phyloP scores from a whole-genome alignment of 2,329 filamentous ascomycete species.

The Lachnellula occidentalis region DNA sequence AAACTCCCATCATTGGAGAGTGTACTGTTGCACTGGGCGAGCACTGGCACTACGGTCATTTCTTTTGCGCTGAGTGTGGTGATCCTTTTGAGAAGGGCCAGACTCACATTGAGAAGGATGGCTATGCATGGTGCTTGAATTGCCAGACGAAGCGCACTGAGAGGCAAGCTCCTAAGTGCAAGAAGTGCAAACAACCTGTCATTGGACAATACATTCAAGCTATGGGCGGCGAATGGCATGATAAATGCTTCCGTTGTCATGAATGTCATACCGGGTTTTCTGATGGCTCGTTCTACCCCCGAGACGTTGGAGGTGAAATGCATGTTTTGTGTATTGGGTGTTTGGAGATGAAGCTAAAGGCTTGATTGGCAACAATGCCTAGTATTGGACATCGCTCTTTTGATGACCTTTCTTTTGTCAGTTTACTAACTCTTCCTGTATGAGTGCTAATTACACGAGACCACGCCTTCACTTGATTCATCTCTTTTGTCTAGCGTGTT shows the following conservation, averaged over 20 bases:
- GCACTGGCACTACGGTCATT: constrained; percentile 97
- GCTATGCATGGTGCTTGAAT: constrained; percentile 91
- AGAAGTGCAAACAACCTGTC: constrained; percentile 76
- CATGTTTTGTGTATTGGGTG: constrained; percentile 58
- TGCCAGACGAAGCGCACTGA: constrained; percentile 93
- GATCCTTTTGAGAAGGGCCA: constrained; percentile 77
- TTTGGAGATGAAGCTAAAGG: constrained; percentile 55
- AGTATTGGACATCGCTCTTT: neutral
- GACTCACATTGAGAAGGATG: constrained; percentile 86
- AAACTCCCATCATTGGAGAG: constrained; percentile 92
- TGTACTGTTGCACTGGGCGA: constrained; percentile 87
- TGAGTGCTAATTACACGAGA: constrained; percentile 9
- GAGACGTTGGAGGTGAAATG: constrained; percentile 44
- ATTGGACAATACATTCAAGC: constrained; percentile 87
- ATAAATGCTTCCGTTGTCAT: constrained; percentile 80
- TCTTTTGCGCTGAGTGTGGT: constrained; percentile 98
- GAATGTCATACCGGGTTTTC: constrained; percentile 55
- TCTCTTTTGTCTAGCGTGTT: constrained; percentile 11
- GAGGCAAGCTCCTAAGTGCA: constrained; percentile 81
- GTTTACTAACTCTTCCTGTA: neutral
- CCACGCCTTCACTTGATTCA: constrained; percentile 14
- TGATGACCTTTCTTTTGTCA: constrained; percentile 6
- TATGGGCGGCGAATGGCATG: constrained; percentile 89
- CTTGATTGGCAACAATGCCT: constrained; percentile 15
- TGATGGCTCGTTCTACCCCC: constrained; percentile 61